Conservation (phyloP, 2,329 filamentous ascomycete species). For the Aspergillus chevalieri region DNA sequence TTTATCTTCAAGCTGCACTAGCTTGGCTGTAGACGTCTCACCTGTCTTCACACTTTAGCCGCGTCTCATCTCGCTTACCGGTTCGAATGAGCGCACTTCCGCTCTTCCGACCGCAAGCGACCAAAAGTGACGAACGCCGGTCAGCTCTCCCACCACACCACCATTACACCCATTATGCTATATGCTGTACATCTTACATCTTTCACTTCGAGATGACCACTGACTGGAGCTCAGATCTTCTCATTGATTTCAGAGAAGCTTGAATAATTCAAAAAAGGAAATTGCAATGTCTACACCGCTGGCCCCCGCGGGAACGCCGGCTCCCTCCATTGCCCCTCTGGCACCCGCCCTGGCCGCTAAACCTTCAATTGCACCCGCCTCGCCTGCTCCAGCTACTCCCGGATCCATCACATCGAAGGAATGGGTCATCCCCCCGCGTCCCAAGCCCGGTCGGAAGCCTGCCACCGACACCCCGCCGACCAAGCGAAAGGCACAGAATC, state of each 20-base stretch:
- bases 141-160: neutral
- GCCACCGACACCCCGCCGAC: slow-evolving; percentile 88
- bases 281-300: slow-evolving; percentile 32
- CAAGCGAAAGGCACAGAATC: slow-evolving; percentile 90
- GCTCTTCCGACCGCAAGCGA: slow-evolving; percentile 29
- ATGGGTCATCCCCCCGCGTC: slow-evolving; percentile 78
- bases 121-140: slow-evolving; percentile 11
- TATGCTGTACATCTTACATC: neutral
- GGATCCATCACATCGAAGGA: slow-evolving; percentile 67
- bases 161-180: neutral
- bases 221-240: slow-evolving; percentile 18
- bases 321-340: slow-evolving; percentile 32
- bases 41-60: neutral
- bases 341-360: slow-evolving; percentile 34
- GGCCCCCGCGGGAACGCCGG: slow-evolving; percentile 16
- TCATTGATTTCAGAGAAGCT: neutral
- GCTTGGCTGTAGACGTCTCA: no score
- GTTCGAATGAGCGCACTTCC: slow-evolving; percentile 29
- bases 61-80: slow-evolving; percentile 21
- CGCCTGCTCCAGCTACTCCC: slow-evolving; percentile 33
- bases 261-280: neutral
- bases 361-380: slow-evolving; percentile 30
- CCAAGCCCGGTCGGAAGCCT: slow-evolving; percentile 88
- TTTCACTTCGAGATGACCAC: slow-evolving; percentile 7
- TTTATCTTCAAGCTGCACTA: neutral